Evolutionary conservation across 2,329 filamentous ascomycete genomes (phyloP), one percentile per base, ranked within the genome.

Genomic region (Calonectria pseudoturangicola): DNA sequence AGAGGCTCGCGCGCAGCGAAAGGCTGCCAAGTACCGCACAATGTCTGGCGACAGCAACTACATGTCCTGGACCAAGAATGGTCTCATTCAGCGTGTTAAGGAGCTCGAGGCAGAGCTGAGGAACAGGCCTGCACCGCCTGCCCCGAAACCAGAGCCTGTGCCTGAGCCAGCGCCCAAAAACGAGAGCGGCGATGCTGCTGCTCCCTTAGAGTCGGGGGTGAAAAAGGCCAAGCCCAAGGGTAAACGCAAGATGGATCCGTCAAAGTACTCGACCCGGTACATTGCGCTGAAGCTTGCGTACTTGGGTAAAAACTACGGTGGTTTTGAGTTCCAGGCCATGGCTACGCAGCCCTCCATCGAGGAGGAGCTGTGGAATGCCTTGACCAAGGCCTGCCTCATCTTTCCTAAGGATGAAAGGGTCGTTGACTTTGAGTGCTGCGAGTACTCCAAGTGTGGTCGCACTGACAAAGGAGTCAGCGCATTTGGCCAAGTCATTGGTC

Each of bases 201-300:
- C 56, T 45, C 28, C 47, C 25, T 27, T 54, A 67, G n/a, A 63
- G 73, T 13, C 71, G 3, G 66, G 50, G 27, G 47, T 45, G 18
- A 79, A 80, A 15, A 78, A 74, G 64, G 36, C 75, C 28, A 85
- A 83, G 74, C 81, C 85, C 36, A 89, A 88, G 79, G 74, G 45
- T 82, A 89, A 85, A 78, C 88, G 85, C 74, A 87, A 87, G 65
- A 93, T 98, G 80, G 95, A 98, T 82, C 92, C 94, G 0, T 92
- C 92, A 16, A 93, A 92, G 81, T 98, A 98, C 83, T 90, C 91
- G 43, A 97, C 95, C 1, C 92, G 97, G 58, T 92, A 93, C 73
- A 94, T 99, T 75, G 97, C 96, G 9, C 87, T 99, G 72, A 98
- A 98, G 84, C 92, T 99, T 74, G 96, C 97, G 47, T 99, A 99